Evolutionary conservation across 768 basidiomycete genomes (phyloP).

Genomic region (Crassisporium funariophilum): DNA sequence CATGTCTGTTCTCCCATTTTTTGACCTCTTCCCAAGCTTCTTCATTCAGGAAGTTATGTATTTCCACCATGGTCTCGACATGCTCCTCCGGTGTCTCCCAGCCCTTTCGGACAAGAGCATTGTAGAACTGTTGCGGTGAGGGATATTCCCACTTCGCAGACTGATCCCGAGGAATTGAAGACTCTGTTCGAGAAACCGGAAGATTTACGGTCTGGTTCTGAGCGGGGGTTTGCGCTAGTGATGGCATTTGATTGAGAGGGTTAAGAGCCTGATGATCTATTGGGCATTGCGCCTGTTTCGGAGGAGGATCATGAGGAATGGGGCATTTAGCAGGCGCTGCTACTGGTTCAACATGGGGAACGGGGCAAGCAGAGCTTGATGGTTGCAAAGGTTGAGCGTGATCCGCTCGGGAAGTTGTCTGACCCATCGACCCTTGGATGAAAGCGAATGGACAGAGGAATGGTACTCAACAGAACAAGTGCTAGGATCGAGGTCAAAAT

Average conservation of each 20-base stretch:
- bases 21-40: conserved; percentile 94
- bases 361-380: conserved; percentile 39
- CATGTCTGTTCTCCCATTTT: conserved; percentile 81
- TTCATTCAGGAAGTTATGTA: conserved; percentile 98
- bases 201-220: conserved; percentile 59
- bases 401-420: conserved; percentile 45
- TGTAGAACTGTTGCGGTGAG: conserved; percentile 97
- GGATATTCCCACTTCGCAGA: conserved; percentile 88
- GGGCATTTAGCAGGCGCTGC: conserved; percentile 41
- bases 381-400: conserved; percentile 13
- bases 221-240: conserved; percentile 69
- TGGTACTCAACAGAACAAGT: too few species aligned
- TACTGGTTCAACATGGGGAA: conserved; percentile 35
- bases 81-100: conserved; percentile 98
- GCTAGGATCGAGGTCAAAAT: not conserved
- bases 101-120: conserved; percentile 93
- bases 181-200: conserved; percentile 73
- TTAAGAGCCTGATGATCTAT: conserved; percentile 64
- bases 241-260: conserved; percentile 85
- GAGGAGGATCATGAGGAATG: conserved; percentile 37
- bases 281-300: conserved; percentile 58
- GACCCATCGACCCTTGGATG: conserved; percentile 34
- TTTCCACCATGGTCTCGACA: conserved; percentile 95
- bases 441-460: not conserved
- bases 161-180: conserved; percentile 80